A percentile compares a stretch with the other conserved stretches of the same genome.
These are phyloP conservation scores for Epithemia pelagica DNA, from an alignment of 108 stramenopile genomes.

Conservation along the genomic window DNA sequence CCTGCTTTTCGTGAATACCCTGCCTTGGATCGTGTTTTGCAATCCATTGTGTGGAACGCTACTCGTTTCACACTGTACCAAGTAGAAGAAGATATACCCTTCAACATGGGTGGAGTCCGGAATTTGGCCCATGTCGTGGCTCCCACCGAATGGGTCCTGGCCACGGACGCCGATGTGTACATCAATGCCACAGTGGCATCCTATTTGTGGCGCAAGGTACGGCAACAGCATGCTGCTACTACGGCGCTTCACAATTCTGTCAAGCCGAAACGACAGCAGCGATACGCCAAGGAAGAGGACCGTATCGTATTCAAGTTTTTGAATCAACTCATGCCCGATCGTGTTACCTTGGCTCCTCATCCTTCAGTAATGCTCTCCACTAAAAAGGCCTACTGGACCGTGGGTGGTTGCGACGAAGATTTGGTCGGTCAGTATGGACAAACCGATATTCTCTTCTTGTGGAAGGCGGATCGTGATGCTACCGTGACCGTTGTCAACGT, in stretches of 20 bases:
- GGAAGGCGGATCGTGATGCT: background rate
- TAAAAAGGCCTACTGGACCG: constrained; percentile 8
- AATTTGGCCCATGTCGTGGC: background rate
- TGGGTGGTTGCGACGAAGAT: constrained; percentile 22
- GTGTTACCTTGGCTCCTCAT: background rate
- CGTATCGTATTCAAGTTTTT: background rate
- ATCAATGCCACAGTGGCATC: background rate
- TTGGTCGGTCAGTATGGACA: constrained; percentile 1
- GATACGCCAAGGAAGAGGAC: background rate
- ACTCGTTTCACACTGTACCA: background rate
- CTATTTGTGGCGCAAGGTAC: background rate
- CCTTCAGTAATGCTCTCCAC: background rate
- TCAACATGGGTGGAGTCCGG: constrained; percentile 1
- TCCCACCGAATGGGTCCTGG: background rate
- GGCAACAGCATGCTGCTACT: background rate
- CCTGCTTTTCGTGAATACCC: no score
- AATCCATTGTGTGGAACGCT: no score
- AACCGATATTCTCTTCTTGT: background rate
- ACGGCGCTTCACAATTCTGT: background rate
- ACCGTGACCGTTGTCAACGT: background rate
- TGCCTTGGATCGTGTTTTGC: background rate
- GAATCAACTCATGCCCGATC: background rate
- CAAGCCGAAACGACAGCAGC: background rate
- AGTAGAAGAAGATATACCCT: constrained; percentile 3
- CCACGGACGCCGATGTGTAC: background rate